Evolutionary conservation across 139 green algal species (phyloP), one percentile per base, ranked within the genome.

Genomic region (Marvania coccoides): DNA sequence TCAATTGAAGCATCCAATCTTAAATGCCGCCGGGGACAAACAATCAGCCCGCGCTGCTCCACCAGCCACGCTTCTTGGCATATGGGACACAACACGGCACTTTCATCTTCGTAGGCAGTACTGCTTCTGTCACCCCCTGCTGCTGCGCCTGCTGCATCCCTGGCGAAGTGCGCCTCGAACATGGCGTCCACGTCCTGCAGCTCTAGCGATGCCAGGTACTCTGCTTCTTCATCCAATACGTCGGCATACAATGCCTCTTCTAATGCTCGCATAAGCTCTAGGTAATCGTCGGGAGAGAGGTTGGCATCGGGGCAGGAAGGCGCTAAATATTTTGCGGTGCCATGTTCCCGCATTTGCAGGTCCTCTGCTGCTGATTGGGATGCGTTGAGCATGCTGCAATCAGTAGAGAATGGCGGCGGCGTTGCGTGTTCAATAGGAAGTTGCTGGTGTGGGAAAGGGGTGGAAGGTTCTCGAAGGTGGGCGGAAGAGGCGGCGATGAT

Each of bases 61-160:
- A 67, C 47, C 39, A 79, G 51, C 33, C 30, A 65, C 5, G 40
- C 54, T 2, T 53, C 3, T 14, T 36, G 10, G 54, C 72, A 79
- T 10, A 75, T 13, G 7, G 72, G 72, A 64, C 72, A 79, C 48
- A 65, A 37, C 28, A 47, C 33, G 47, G 10, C 9, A 4, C 26
- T 2, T 26, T 34, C 30, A 12, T n/a, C 9, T 39, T 4, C 19
- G 42, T 39, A 4, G 47, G 47, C 29, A 36, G 28, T 9, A 45
- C n/a, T 46, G 42, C 42, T 10, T 23, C 34, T 14, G 5, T 14
- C 23, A 13, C 60, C 5, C 6, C 37, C 23, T 4, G 6, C 35
- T 8, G 12, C 38, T 37, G 14, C 73, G 72, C 65, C 51, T 81
- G 56, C 71, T 88, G 45, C 68, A 74, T 29, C 60, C 57, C 47